Conservation (phyloP, 164 flowering plant species). For the Vitis riparia region DNA sequence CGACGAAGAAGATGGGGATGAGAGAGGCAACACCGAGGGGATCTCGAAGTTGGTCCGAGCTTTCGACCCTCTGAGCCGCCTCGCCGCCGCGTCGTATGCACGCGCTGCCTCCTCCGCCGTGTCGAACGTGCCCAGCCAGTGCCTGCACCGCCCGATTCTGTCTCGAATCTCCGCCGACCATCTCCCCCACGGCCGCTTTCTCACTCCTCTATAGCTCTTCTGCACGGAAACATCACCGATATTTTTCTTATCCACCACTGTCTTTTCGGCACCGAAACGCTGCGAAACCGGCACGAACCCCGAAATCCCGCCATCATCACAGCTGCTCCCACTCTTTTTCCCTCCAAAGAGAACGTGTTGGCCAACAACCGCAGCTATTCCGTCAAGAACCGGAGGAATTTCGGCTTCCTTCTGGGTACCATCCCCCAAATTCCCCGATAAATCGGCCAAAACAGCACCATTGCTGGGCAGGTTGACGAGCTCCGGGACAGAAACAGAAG, state of each 20-base stretch:
- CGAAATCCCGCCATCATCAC: background rate
- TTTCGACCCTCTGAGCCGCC: constrained; percentile 75
- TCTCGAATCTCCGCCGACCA: constrained; percentile 95
- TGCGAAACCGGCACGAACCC: background rate
- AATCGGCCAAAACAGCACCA: background rate
- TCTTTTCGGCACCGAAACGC: background rate
- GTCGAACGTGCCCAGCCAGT: constrained; percentile 94
- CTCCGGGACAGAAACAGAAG: constrained; percentile 1
- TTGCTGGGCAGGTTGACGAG: background rate
- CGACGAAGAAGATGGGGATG: constrained; percentile 16
- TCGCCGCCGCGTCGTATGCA: constrained; percentile 89
- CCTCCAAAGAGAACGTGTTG: constrained; percentile 58
- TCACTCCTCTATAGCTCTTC: constrained; percentile 68
- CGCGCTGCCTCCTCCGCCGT: constrained; percentile 94
- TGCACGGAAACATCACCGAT: constrained; percentile 15
- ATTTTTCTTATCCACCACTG: background rate
- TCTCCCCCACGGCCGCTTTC: constrained; percentile 95
- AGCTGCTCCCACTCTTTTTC: background rate
- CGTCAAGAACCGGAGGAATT: constrained; percentile 49
- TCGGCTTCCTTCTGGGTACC: background rate
- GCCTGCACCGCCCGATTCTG: constrained; percentile 82
- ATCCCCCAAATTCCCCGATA: background rate
- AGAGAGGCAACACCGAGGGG: constrained; percentile 34
- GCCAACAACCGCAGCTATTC: constrained; percentile 85
- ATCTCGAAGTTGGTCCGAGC: constrained; percentile 78